These are phyloP conservation scores for Stellera chamaejasme DNA, from an alignment of 345 rosid genomes.

Conservation along the genomic window DNA sequence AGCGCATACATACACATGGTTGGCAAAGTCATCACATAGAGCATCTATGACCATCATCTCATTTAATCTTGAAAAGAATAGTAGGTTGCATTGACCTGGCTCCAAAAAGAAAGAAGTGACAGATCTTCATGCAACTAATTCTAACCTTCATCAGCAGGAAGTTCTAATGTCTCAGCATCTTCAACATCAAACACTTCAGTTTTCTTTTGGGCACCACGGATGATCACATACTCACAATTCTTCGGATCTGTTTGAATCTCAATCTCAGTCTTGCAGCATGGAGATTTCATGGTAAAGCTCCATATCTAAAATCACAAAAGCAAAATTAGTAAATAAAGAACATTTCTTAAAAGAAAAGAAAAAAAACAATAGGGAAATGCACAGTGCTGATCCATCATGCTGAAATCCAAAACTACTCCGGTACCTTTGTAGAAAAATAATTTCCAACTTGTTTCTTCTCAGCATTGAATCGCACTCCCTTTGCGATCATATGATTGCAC, in stretches of 20 bases:
- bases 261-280: conserved; percentile 91
- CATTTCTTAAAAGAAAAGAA: not conserved
- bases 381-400: not conserved
- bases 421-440: conserved; percentile 95
- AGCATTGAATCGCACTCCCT: conserved; percentile 96
- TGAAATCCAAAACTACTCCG: too few species aligned
- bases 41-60: too few species aligned
- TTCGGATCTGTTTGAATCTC: conserved; percentile 96
- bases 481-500: conserved; percentile 91
- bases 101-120: too few species aligned
- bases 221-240: conserved; percentile 83
- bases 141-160: conserved; percentile 94
- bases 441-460: conserved; percentile 98
- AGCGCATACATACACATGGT: too few species aligned
- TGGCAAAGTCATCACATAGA: too few species aligned
- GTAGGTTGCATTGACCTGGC: too few species aligned
- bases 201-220: conserved; percentile 85
- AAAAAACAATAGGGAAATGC: not conserved
- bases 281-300: conserved; percentile 92
- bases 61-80: too few species aligned
- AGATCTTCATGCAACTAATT: not conserved
- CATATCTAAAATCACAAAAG: conserved; percentile 56
- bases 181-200: conserved; percentile 79
- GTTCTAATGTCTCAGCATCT: conserved; percentile 90
- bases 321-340: conserved; percentile 11